Evolutionary conservation across 1,284 basidiomycete species (phyloP).

Genomic region (Melampsora americana): DNA sequence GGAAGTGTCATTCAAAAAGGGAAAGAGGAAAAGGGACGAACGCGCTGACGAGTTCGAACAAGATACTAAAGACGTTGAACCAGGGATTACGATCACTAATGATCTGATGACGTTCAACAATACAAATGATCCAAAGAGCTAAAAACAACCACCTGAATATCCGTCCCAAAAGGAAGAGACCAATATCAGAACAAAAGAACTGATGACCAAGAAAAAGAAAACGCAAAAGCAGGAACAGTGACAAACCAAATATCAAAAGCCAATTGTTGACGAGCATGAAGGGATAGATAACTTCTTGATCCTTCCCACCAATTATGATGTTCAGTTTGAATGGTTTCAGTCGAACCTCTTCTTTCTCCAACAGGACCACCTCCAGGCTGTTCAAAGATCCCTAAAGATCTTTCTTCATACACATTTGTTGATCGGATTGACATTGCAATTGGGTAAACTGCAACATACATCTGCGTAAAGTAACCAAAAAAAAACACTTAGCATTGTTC

Average conservation of each 20-base stretch:
- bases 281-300: conserved; percentile 50
- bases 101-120: conserved; percentile 52
- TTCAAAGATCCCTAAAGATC: conserved; percentile 50
- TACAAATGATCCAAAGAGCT: conserved; percentile 53
- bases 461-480: conserved; percentile 35
- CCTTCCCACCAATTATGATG: conserved; percentile 47
- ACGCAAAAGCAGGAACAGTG: background rate
- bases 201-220: background rate
- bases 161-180: background rate
- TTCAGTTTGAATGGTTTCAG: too few relatives aligned
- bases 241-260: conserved; percentile 48
- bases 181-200: background rate
- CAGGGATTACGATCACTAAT: conserved; percentile 46
- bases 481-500: conserved; percentile 24
- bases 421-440: conserved; percentile 74
- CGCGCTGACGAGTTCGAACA: conserved; percentile 39
- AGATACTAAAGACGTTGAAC: conserved; percentile 47
- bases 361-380: conserved; percentile 6
- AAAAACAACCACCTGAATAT: conserved; percentile 53
- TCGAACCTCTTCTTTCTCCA: conserved; percentile 27
- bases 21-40: conserved; percentile 6
- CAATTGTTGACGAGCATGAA: conserved; percentile 53
- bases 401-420: conserved; percentile 97
- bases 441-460: conserved; percentile 57
- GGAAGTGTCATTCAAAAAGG: background rate